Percentiles rank a stretch among this genome's conserved stretches.
Evolutionary conservation across 2,329 filamentous ascomycete species (phyloP).

Genomic region (Cladosporium sp.): DNA sequence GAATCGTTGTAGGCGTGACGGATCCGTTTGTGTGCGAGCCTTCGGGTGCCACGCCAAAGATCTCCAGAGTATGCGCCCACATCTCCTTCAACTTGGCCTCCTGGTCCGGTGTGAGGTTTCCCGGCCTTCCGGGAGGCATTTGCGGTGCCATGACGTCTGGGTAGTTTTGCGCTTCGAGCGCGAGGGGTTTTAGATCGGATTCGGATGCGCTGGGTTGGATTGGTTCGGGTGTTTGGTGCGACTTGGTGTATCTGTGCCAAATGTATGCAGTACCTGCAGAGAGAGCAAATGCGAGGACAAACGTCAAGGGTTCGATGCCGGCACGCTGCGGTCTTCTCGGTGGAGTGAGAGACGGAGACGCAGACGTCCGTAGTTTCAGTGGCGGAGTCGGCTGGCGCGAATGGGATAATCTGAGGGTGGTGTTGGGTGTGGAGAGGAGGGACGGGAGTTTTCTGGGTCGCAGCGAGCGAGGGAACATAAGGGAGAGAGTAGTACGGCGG

Average conservation of each 20-base stretch:
- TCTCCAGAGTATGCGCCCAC: slow-evolving; percentile 70
- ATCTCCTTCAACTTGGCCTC: slow-evolving; percentile 83
- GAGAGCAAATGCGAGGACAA: slow-evolving; percentile 22
- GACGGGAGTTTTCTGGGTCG: not conserved
- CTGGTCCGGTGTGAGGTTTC: slow-evolving; percentile 84
- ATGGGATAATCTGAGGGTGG: not conserved
- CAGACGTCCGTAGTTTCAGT: too few species aligned
- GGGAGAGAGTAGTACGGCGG: not conserved
- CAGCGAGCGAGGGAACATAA: slow-evolving; percentile 6
- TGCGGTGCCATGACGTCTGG: slow-evolving; percentile 12
- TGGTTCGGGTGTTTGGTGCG: not conserved
- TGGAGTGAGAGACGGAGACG: slow-evolving; percentile 3
- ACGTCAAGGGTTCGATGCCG: slow-evolving; percentile 19
- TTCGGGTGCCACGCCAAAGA: slow-evolving; percentile 58
- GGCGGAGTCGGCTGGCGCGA: slow-evolving; percentile 3
- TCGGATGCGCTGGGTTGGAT: not conserved
- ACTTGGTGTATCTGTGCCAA: slow-evolving; percentile 15
- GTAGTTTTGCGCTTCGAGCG: slow-evolving; percentile 16
- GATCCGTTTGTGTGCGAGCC: slow-evolving; percentile 15
- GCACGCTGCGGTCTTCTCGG: slow-evolving; percentile 10
- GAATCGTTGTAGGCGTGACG: slow-evolving; percentile 26
- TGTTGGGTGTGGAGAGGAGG: not conserved
- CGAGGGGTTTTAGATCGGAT: slow-evolving; percentile 10
- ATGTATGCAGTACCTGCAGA: slow-evolving; percentile 22
- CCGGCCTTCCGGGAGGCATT: slow-evolving; percentile 65